Percentiles rank a stretch among this genome's conserved stretches.
Evolutionary conservation across 371 early-diverging fungal species (phyloP).

Genomic region (Mortierella sp.): DNA sequence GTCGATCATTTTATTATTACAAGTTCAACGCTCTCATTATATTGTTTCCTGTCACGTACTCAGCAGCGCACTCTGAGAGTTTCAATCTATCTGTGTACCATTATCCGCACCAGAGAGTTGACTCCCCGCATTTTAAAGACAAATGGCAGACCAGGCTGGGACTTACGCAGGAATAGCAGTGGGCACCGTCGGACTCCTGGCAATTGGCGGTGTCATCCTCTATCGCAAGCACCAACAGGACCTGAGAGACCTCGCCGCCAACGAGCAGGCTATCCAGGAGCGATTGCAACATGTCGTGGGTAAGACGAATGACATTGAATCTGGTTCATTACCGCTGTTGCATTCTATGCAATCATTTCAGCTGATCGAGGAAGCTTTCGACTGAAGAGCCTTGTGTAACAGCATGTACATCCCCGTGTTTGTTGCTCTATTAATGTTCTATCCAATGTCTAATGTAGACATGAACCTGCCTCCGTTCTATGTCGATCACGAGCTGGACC

Average conservation of each 20-base stretch:
- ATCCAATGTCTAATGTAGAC: too few species aligned
- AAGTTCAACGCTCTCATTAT: too few species aligned
- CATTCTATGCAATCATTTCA: background rate
- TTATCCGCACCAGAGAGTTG: background rate
- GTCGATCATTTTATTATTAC: too few species aligned
- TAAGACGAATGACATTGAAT: constrained; percentile 7
- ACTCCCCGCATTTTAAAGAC: background rate
- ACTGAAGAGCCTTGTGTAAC: constrained; percentile 1
- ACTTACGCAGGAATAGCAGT: constrained; percentile 13
- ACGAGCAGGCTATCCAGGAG: constrained; percentile 10
- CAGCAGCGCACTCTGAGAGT: too few species aligned
- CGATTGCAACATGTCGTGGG: constrained; percentile 33
- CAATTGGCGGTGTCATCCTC: constrained; percentile 16
- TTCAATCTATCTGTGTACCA: too few species aligned
- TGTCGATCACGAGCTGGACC: constrained; percentile 36
- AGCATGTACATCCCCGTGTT: too few species aligned
- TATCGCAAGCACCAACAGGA: constrained; percentile 21
- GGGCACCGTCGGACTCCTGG: constrained; percentile 16
- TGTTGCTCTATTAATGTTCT: too few species aligned
- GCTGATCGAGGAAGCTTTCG: too few species aligned
- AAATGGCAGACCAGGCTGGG: constrained; percentile 11
- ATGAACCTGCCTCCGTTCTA: constrained; percentile 37
- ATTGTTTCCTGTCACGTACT: too few species aligned
- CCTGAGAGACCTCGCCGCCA: background rate
- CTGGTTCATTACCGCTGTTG: background rate